A percentile compares a stretch with the other conserved stretches of the same genome.
phyloP scores from a whole-genome alignment of 2,329 filamentous ascomycete genomes.

The Penicillium sumatraense region DNA sequence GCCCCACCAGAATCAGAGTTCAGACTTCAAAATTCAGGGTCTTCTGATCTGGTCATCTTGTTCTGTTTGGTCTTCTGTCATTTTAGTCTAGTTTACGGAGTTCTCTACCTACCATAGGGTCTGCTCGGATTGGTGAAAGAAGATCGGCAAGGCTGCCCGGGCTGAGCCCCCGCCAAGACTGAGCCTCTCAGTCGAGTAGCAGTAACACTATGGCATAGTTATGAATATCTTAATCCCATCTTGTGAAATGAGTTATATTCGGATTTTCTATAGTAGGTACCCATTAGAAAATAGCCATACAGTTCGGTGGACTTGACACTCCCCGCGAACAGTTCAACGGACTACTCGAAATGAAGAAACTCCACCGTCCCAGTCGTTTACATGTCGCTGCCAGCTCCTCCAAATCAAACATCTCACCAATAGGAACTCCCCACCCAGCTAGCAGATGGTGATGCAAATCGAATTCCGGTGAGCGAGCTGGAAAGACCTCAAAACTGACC shows the following conservation, averaged over 20 bases:
- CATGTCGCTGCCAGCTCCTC: slow-evolving; percentile 41
- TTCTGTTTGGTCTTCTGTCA: too few species aligned
- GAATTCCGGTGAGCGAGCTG: slow-evolving; percentile 37
- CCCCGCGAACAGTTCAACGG: slow-evolving; percentile 44
- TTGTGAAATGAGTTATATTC: too few species aligned
- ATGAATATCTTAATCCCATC: too few species aligned
- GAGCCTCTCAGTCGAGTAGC: too few species aligned
- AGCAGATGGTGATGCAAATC: slow-evolving; percentile 43
- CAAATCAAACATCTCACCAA: slow-evolving; percentile 48
- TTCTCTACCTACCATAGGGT: too few species aligned
- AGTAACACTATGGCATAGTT: too few species aligned
- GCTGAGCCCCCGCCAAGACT: too few species aligned
- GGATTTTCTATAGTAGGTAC: too few species aligned
- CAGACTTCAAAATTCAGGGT: not conserved
- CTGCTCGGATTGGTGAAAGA: too few species aligned
- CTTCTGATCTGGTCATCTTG: too few species aligned
- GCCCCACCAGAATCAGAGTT: not conserved
- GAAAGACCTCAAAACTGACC: slow-evolving; percentile 61
- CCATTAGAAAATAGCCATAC: slow-evolving; percentile 50
- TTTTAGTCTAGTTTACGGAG: too few species aligned
- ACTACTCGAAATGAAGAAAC: slow-evolving; percentile 45
- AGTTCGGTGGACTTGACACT: slow-evolving; percentile 49
- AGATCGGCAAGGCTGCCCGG: too few species aligned
- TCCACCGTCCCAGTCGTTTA: slow-evolving; percentile 38
- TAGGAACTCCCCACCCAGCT: slow-evolving; percentile 44